A percentile compares a stretch with the other conserved stretches of the same genome.
phyloP scores from a whole-genome alignment of 2,329 filamentous ascomycete species.

The Macrophomina pseudophaseolina region DNA sequence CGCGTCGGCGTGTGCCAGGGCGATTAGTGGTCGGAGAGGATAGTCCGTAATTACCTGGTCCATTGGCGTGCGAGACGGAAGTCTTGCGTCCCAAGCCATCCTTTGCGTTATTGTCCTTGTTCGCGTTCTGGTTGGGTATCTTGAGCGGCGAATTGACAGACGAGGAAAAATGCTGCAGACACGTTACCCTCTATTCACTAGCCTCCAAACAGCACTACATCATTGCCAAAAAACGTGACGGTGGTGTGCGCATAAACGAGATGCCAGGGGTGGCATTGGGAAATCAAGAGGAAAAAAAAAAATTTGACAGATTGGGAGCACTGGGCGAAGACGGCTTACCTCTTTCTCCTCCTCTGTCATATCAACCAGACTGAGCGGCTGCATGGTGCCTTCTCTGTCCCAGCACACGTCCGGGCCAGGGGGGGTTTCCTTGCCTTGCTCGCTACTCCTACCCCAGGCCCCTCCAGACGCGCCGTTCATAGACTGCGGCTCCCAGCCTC shows the following conservation, averaged over 20 bases:
- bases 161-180: constrained; percentile 71
- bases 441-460: constrained; percentile 78
- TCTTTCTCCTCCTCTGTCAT: constrained; percentile 73
- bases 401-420: constrained; percentile 92
- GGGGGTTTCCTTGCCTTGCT: constrained; percentile 70
- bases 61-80: constrained; percentile 73
- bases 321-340: constrained; percentile 46
- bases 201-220: constrained; percentile 15
- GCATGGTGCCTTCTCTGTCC: constrained; percentile 73
- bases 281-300: neutral
- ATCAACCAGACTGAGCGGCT: constrained; percentile 74
- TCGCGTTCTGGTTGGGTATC: constrained; percentile 70
- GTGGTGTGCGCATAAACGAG: neutral
- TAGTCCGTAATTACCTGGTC: constrained; percentile 67
- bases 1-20: constrained; percentile 78
- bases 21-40: constrained; percentile 76
- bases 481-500: constrained; percentile 78
- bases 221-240: constrained; percentile 26
- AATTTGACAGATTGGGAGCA: neutral
- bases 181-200: constrained; percentile 30
- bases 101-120: constrained; percentile 65
- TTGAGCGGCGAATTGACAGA: constrained; percentile 96
- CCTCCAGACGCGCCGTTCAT: constrained; percentile 63
- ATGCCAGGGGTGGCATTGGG: neutral
- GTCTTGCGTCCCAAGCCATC: constrained; percentile 69